Evolutionary conservation across 2,329 filamentous ascomycete species (phyloP), one percentile per base, ranked within the genome.

Genomic region (Ophiocordyceps polyrhachis-furcata): DNA sequence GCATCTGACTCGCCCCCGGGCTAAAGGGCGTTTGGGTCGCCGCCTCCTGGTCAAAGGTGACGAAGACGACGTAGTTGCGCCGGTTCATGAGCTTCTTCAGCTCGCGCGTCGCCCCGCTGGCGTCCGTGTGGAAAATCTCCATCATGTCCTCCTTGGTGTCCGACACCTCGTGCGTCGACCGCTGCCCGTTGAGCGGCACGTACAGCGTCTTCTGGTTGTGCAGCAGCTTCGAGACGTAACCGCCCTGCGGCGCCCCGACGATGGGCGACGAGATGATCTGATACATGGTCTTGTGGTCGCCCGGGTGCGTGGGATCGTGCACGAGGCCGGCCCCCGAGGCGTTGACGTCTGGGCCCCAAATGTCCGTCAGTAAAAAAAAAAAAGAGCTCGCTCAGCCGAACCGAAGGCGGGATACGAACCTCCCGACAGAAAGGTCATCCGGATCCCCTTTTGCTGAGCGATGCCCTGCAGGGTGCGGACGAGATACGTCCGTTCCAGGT

Each of bases 81-180:
- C 89, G 71, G 1, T 82, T 86, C 87, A 98, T 98, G 44, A 98
- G 73, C 56, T 89, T 83, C 66, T 88, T 88, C 57, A 88, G 71
- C 61, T 95, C 89, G 42, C 88, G 73, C 1, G 79, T 70, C 32
- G 76, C 69, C n/a, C 91, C 89, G 45, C 81, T 85, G 15, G 91
- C 86, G 54, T 98, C 91, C 8, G 81, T 84, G 55, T 91, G 86
- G 73, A 98, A 98, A 52, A 98, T 93, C 67, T 98, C 91, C 83
- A 98, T 93, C 91, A 98, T 98, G 64, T 98, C 91, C 62, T 98
- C 91, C 63, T 98, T 96, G 42, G 91, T 98, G 60, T 98, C 91
- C 2, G 80, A 83, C 1, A 83, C 73, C 50, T 80, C 74, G 49
- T 86, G 76, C 2, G 72, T 81, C 1, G 82, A 79, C 51, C 76